These are phyloP conservation scores for Ceratocystis variospora DNA, from an alignment of 2,329 filamentous ascomycete species.

Conservation along the genomic window DNA sequence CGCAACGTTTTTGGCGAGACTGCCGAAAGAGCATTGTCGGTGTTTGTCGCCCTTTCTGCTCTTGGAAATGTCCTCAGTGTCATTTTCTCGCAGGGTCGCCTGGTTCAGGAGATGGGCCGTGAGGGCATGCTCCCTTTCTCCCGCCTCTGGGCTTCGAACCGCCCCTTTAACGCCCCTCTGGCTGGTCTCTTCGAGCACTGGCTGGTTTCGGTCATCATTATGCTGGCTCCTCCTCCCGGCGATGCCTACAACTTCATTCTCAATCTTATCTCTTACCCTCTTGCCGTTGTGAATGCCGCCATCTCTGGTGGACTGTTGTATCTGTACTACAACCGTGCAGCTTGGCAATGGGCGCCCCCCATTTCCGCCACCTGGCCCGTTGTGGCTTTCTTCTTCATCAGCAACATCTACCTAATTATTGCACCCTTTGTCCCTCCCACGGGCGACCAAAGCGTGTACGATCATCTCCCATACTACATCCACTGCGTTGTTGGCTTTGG, in stretches of 20 bases:
- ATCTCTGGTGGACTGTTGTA: slow-evolving; percentile 40
- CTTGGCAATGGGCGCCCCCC: slow-evolving; percentile 40
- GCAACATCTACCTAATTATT: slow-evolving; percentile 47
- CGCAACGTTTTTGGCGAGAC: slow-evolving; percentile 39
- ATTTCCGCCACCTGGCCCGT: slow-evolving; percentile 42
- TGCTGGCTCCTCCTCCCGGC: slow-evolving; percentile 52
- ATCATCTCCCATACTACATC: slow-evolving; percentile 41
- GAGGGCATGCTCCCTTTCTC: slow-evolving; percentile 54
- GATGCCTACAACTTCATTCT: slow-evolving; percentile 52
- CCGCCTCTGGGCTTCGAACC: slow-evolving; percentile 48
- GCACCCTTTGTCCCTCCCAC: slow-evolving; percentile 44
- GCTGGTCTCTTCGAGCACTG: slow-evolving; percentile 51
- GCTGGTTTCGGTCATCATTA: slow-evolving; percentile 49
- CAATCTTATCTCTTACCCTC: slow-evolving; percentile 51
- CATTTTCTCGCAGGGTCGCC: slow-evolving; percentile 53
- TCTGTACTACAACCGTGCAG: slow-evolving; percentile 36
- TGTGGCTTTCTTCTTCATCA: slow-evolving; percentile 44
- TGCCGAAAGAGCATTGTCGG: slow-evolving; percentile 46
- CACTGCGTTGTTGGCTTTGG: slow-evolving; percentile 44
- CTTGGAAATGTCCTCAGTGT: slow-evolving; percentile 55
- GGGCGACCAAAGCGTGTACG: slow-evolving; percentile 39
- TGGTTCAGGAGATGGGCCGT: slow-evolving; percentile 52
- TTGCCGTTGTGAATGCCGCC: slow-evolving; percentile 44
- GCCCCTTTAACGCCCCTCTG: slow-evolving; percentile 48
- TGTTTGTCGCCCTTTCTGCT: slow-evolving; percentile 53